Percentiles rank a stretch among this genome's conserved stretches.
Conservation (phyloP, 2,329 filamentous ascomycete genomes). For the Geosmithia morbida region DNA sequence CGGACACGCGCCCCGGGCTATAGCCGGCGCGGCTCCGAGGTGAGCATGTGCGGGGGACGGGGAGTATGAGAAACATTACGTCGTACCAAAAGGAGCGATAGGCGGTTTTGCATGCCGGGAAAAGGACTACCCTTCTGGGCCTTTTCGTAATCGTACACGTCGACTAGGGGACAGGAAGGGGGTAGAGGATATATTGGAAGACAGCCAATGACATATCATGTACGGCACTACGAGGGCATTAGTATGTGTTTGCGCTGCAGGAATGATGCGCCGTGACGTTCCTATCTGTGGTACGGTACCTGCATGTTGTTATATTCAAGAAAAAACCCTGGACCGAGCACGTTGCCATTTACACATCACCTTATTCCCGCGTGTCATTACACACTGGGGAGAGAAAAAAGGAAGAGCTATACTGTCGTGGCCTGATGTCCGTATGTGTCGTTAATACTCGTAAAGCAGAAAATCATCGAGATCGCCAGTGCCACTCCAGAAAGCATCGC, state of each 20-base stretch:
- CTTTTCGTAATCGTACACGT: too few species aligned
- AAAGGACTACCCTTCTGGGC: too few species aligned
- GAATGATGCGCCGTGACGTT: not conserved
- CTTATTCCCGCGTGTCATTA: too few species aligned
- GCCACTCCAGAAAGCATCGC: slow-evolving; percentile 12
- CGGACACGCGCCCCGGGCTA: not conserved
- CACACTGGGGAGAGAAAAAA: too few species aligned
- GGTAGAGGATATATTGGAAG: not conserved
- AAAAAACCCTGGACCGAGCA: too few species aligned
- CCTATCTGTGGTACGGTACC: too few species aligned
- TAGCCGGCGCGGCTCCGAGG: not conserved
- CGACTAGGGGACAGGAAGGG: not conserved
- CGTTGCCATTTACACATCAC: too few species aligned
- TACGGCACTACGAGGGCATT: not conserved
- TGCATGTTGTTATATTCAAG: not conserved
- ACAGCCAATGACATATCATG: not conserved
- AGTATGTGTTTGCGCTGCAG: not conserved
- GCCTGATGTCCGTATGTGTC: not conserved
- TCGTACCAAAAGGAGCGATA: not conserved
- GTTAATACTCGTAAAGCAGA: not conserved
- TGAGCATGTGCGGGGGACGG: not conserved
- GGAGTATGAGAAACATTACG: not conserved
- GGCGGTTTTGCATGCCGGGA: too few species aligned
- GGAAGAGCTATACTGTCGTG: too few species aligned
- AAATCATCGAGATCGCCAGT: slow-evolving; percentile 2